These are phyloP conservation scores for Yarrowia osloensis DNA, from an alignment of 805 yeast genomes.

Conservation along the genomic window DNA sequence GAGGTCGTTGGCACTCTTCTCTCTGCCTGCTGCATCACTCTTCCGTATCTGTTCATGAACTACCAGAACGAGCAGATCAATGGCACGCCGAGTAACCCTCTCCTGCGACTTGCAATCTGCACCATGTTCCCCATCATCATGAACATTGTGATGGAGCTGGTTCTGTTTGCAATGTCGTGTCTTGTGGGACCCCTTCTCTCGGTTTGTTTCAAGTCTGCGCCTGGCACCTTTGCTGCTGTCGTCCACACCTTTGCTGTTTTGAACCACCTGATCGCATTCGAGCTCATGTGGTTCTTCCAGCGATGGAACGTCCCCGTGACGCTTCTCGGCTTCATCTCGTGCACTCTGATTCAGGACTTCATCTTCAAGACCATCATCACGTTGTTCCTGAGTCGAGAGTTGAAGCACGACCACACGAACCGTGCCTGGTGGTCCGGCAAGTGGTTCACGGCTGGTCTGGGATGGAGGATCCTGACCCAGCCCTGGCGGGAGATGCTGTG, in stretches of 20 bases:
- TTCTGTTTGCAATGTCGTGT: constrained; percentile 45
- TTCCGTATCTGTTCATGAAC: constrained; percentile 72
- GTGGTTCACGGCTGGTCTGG: constrained; percentile 67
- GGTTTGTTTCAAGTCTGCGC: constrained; percentile 50
- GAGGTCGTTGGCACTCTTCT: constrained; percentile 66
- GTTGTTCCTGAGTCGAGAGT: constrained; percentile 61
- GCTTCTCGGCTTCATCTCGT: constrained; percentile 60
- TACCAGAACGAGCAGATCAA: constrained; percentile 22
- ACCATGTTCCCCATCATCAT: constrained; percentile 37
- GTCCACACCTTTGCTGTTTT: constrained; percentile 59
- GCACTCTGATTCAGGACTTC: constrained; percentile 57
- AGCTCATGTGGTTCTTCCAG: constrained; percentile 66
- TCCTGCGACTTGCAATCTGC: constrained; percentile 54
- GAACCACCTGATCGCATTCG: constrained; percentile 57
- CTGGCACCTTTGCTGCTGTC: constrained; percentile 56
- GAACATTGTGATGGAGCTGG: constrained; percentile 38
- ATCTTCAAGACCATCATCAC: constrained; percentile 56
- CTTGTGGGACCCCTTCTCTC: constrained; percentile 40
- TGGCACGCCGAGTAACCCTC: constrained; percentile 49
- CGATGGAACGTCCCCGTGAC: constrained; percentile 64
- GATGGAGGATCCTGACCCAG: constrained; percentile 79
- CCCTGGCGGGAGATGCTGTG: constrained; percentile 85
- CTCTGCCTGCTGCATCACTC: constrained; percentile 53
- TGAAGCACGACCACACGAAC: constrained; percentile 57
- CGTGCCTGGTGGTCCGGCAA: constrained; percentile 63